Evolutionary conservation across 2,329 filamentous ascomycete genomes (phyloP), one percentile per base, ranked within the genome.

Genomic region (Botrytis cinerea): DNA sequence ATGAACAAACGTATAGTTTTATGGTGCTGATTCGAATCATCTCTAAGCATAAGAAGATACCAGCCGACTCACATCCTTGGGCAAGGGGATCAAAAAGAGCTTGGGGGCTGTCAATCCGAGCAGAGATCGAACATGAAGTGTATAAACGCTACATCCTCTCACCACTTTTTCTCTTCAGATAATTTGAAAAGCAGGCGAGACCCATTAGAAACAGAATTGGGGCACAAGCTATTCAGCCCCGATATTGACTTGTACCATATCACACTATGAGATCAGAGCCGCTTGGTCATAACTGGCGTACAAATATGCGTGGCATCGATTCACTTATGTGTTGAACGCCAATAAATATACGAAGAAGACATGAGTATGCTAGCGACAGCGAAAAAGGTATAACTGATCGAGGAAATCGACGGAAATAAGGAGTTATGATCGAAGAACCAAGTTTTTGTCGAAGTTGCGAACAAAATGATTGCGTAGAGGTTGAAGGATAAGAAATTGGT

Each of bases 211-310:
- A 43, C 0, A 9, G 20, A 9, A 22, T 22, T 8, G 20, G 20
- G 18, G 7, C 1, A 9, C 18, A 48, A 10, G 10, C 46, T 14
- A 5, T 48, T 48, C 46, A 4, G 9, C 46, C 25, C 4, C 12
- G 0, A 48, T 14, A 12, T 25, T 25, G 46, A 25, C 2, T 9
- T 12, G 1, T 25, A n/a, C 12, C 0, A 51, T 51, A 12, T 25
- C 4, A 14, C 1, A 51, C 4, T 12, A 25, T 12, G 25, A 1
- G 1, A 51, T 1, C 0, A 4, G 22, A 51, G 4, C 4, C 12
- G 4, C 22, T 51, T 1, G 9, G 14, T 51, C 22, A 51, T 25
- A 25, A 1, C 25, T 48, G 22, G 12, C 22, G 10, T 48, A 12
- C 22, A 12, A 10, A 22, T 51, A 51, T 25, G 46, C 22, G 10